phyloP scores from a whole-genome alignment of 2,329 filamentous ascomycete genomes.

The Penicillium expansum region DNA sequence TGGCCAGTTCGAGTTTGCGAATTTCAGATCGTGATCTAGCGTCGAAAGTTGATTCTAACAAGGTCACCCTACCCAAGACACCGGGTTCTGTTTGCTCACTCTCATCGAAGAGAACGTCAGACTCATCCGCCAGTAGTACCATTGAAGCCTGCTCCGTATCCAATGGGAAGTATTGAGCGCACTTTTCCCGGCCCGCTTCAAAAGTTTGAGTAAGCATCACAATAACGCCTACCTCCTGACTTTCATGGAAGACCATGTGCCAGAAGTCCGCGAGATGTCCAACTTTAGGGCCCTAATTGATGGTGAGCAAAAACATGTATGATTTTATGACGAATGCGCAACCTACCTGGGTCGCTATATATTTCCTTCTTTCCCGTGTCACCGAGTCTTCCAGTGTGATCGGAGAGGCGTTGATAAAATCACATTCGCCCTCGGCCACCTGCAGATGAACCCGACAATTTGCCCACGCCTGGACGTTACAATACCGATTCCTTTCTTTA shows the following conservation, averaged over 20 bases:
- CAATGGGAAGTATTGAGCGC: constrained; percentile 80
- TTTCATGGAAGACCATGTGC: constrained; percentile 91
- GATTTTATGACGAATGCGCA: background rate
- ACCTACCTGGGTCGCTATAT: constrained; percentile 80
- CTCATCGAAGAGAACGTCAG: constrained; percentile 53
- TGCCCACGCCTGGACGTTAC: constrained; percentile 86
- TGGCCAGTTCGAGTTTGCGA: constrained; percentile 62
- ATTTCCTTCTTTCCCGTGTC: constrained; percentile 54
- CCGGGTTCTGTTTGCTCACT: constrained; percentile 61
- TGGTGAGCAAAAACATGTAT: constrained; percentile 6
- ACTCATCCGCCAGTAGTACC: constrained; percentile 36
- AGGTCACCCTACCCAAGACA: constrained; percentile 66
- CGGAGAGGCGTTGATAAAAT: constrained; percentile 81
- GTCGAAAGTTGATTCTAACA: constrained; percentile 56
- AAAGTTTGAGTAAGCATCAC: constrained; percentile 92
- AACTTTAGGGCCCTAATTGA: constrained; percentile 67
- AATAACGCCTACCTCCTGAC: constrained; percentile 71
- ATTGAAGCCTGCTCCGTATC: constrained; percentile 52
- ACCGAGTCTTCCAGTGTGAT: constrained; percentile 57
- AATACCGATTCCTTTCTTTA: constrained; percentile 73
- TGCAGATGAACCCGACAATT: constrained; percentile 78
- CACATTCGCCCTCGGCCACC: constrained; percentile 69
- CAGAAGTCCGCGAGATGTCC: constrained; percentile 79
- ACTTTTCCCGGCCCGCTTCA: constrained; percentile 77
- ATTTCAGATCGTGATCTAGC: constrained; percentile 63